Evolutionary conservation across 1,139 yeast species (phyloP), one percentile per base, ranked within the genome.

Genomic region (Candida gigantensis): DNA sequence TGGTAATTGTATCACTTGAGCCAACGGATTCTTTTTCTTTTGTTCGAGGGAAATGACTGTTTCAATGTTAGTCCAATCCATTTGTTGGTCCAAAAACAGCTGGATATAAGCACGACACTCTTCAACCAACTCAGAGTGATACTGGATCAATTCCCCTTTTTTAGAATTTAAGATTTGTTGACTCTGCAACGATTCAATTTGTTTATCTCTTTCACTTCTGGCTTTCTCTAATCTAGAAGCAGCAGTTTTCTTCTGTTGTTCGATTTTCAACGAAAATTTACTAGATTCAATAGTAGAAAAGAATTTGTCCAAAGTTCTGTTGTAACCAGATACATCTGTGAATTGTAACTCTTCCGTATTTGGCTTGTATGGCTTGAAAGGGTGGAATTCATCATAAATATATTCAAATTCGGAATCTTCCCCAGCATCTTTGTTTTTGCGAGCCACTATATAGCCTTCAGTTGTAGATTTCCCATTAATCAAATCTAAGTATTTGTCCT

Each of bases 61-160:
- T 54, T 85, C 96, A 42, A 90, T 89, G 45, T 88, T 85, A 23
- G 79, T 74, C 98, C 98, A 92, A 56, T 92, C 97, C 90, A 88
- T 87, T 46, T 88, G 94, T 54, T 87, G 95, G 36, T 83, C 81
- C 5, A 90, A 47, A 39, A 87, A 62, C 1, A 67, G 67, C 41
- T 81, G 83, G 6, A 92, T 84, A 8, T 87, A 83, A 10, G 58
- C 63, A 41, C 78, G 81, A 32, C 95, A 89, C 17, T 78, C 77
- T 37, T 84, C 92, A 3, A 90, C 90, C 24, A 78, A 54, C 21
- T 79, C 80, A 3, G 94, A 84, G 54, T 84, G 73, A 26, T 72
- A 65, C 42, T 86, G 84, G 27, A 92, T 79, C 5, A 86, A 68
- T 46, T 80, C 82, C 10, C 96, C 97, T 48, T 81, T 82, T 42